Percentiles rank a stretch among this genome's conserved stretches.
Conservation (phyloP, 345 rosid species). For the Eucalyptus pumila region DNA sequence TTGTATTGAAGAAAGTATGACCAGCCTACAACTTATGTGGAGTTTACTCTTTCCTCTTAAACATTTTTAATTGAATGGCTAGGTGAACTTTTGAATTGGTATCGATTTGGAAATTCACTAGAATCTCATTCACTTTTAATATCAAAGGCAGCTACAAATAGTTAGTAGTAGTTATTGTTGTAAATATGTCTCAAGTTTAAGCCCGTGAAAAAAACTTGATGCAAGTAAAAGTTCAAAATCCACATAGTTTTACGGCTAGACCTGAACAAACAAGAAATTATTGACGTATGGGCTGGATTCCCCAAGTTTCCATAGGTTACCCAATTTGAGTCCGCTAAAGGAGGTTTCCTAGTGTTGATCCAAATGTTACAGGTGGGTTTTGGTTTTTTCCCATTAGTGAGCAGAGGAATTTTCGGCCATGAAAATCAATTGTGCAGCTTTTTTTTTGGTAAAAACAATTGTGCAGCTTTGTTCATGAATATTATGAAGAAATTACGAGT, state of each 20-base stretch:
- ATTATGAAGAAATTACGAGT: neutral
- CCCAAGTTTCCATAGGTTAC: neutral
- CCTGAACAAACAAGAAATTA: neutral
- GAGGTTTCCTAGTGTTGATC: neutral
- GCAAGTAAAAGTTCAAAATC: neutral
- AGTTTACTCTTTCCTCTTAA: neutral
- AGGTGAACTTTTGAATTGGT: neutral
- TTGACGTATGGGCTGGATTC: neutral
- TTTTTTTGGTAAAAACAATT: neutral
- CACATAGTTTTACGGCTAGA: neutral
- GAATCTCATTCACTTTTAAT: neutral
- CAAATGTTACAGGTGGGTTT: neutral
- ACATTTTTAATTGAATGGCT: neutral
- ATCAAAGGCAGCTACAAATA: neutral
- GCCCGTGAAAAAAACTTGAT: fast-evolving
- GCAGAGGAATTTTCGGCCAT: neutral
- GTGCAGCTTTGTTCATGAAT: neutral
- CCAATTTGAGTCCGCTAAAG: neutral
- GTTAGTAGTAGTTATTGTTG: neutral
- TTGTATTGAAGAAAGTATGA: neutral
- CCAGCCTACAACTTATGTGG: neutral
- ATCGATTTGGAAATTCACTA: neutral
- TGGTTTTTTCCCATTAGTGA: neutral
- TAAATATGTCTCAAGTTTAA: neutral
- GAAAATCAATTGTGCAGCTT: neutral